These are phyloP conservation scores for Penicillium hordei DNA, from an alignment of 2,329 filamentous ascomycete genomes.

Conservation along the genomic window DNA sequence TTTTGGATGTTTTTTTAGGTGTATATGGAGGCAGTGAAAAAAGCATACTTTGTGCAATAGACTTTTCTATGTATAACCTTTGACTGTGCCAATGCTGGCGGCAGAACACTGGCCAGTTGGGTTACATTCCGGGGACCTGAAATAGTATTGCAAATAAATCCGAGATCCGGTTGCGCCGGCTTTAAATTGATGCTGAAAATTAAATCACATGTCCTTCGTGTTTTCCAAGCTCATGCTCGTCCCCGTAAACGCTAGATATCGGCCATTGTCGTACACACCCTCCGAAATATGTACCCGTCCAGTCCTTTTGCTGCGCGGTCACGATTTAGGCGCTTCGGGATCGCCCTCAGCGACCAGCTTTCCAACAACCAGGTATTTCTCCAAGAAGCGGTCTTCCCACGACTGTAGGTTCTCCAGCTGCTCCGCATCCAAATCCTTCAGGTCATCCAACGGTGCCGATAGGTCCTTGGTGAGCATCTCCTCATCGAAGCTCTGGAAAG, in stretches of 20 bases:
- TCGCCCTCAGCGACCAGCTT: slow-evolving; percentile 69
- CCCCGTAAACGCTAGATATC: neutral
- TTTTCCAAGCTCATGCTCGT: neutral
- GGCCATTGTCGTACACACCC: neutral
- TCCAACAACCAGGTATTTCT: slow-evolving; percentile 96
- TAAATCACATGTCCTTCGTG: neutral
- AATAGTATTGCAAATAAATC: neutral
- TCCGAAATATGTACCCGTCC: neutral
- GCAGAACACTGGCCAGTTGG: neutral
- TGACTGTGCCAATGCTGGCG: neutral
- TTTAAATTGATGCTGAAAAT: neutral
- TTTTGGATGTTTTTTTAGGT: too few species aligned
- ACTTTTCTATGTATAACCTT: neutral
- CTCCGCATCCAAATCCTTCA: slow-evolving; percentile 69
- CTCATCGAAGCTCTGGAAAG: slow-evolving; percentile 88
- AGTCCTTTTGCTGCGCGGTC: neutral
- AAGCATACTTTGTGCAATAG: too few species aligned
- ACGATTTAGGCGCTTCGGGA: slow-evolving; percentile 37
- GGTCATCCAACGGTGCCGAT: slow-evolving; percentile 74
- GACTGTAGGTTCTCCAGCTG: slow-evolving; percentile 80
- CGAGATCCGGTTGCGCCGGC: neutral
- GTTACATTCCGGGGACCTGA: neutral
- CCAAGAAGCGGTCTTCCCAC: slow-evolving; percentile 90
- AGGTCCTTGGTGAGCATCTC: slow-evolving; percentile 93
- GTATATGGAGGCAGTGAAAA: too few species aligned